A percentile compares a stretch with the other conserved stretches of the same genome.
Evolutionary conservation across 208 protist species (phyloP).

Genomic region (Histomonas meleagridis): DNA sequence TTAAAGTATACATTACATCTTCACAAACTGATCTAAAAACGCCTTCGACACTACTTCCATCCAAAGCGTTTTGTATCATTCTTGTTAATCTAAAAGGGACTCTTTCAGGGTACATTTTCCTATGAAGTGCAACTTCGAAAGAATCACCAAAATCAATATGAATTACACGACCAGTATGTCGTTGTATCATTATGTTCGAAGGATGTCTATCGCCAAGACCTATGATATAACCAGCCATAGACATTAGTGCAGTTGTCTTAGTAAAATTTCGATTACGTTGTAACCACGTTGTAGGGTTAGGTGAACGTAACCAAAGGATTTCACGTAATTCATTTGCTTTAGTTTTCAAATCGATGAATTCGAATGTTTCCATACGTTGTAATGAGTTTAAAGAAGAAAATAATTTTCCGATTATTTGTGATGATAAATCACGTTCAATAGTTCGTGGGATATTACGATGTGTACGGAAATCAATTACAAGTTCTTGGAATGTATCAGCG

Average conservation of each 20-base stretch:
- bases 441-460: not conserved
- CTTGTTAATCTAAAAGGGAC: conserved; percentile 55
- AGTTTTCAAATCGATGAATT: not conserved
- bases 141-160: conserved; percentile 51
- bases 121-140: conserved; percentile 45
- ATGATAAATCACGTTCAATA: not conserved
- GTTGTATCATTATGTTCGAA: conserved; percentile 44
- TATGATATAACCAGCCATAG: conserved; percentile 30
- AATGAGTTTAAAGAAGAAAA: not conserved
- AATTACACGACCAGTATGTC: conserved; percentile 46
- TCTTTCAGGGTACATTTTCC: conserved; percentile 42
- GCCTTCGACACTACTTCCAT: conserved; percentile 59
- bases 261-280: not conserved
- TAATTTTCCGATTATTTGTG: not conserved
- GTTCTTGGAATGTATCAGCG: conserved; percentile 8
- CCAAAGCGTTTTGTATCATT: conserved; percentile 52
- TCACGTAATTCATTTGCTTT: not conserved
- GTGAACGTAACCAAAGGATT: not conserved
- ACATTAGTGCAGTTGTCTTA: conserved; percentile 19
- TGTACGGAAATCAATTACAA: not conserved
- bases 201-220: conserved; percentile 35
- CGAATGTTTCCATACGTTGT: not conserved
- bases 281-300: not conserved
- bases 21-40: conserved; percentile 69
- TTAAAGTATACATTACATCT: conserved; percentile 42